These are phyloP conservation scores for Macadamia integrifolia DNA, from an alignment of 164 flowering plant genomes.

Conservation along the genomic window DNA sequence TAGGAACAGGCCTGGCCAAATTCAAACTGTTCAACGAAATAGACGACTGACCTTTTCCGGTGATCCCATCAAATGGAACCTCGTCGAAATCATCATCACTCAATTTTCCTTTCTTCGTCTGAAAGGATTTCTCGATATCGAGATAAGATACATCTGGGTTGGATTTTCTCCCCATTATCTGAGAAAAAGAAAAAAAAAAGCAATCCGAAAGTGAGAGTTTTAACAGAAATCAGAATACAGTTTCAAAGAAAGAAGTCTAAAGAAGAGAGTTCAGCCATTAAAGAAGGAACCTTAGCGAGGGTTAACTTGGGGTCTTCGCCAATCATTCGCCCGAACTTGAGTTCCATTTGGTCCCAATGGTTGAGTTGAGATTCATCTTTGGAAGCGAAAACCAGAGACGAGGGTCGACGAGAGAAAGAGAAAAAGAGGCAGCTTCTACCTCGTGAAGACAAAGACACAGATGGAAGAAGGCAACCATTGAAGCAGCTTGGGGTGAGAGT, in stretches of 20 bases:
- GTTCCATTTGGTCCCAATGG: conserved; percentile 79
- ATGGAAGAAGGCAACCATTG: conserved; percentile 15
- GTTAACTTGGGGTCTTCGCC: conserved; percentile 98
- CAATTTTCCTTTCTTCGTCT: conserved; percentile 45
- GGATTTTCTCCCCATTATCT: conserved; percentile 70
- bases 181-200: conserved; percentile 10
- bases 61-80: conserved; percentile 41
- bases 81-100: conserved; percentile 29
- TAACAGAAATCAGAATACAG: not conserved
- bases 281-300: conserved; percentile 64
- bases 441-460: not conserved
- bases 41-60: conserved; percentile 20
- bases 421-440: not conserved
- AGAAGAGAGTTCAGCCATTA: not conserved
- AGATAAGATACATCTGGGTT: conserved; percentile 66
- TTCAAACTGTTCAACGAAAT: conserved; percentile 34
- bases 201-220: not conserved
- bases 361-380: conserved; percentile 51
- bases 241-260: too few relatives aligned
- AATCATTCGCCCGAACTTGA: conserved; percentile 75
- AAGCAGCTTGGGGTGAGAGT: conserved; percentile 16
- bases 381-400: conserved; percentile 33
- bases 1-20: conserved; percentile 67
- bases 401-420: conserved; percentile 15
- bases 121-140: conserved; percentile 69